Evolutionary conservation across 768 basidiomycete species (phyloP).

Genomic region (Amanita brunnescens): DNA sequence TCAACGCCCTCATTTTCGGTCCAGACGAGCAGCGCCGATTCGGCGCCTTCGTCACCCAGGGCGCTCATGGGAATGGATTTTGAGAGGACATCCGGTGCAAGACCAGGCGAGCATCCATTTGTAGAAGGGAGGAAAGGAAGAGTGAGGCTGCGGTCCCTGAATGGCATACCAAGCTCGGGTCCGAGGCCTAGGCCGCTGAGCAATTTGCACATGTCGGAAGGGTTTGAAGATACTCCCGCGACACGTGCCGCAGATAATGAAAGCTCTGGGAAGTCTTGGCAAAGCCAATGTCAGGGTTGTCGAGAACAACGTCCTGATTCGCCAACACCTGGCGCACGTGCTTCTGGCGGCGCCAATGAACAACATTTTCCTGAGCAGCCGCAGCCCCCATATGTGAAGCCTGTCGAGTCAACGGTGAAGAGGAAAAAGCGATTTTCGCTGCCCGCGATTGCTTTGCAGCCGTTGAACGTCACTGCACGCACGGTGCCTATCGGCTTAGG

Average conservation of each 20-base stretch:
- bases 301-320: neutral
- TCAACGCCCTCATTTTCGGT: conserved; percentile 41
- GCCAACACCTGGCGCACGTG: neutral
- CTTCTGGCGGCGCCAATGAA: neutral
- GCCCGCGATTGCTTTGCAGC: conserved; percentile 71
- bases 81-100: neutral
- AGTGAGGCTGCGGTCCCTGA: conserved; percentile 22
- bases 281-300: neutral
- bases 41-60: conserved; percentile 19
- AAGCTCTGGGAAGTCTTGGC: neutral
- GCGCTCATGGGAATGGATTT: conserved; percentile 40
- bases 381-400: neutral
- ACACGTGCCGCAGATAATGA: no score
- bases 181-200: conserved; percentile 44
- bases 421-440: conserved; percentile 64
- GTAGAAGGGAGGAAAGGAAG: conserved; percentile 18
- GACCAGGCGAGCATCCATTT: conserved; percentile 7
- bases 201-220: conserved; percentile 58
- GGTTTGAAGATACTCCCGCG: conserved; percentile 41
- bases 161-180: neutral
- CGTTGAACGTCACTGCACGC: conserved; percentile 58
- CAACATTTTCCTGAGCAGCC: neutral
- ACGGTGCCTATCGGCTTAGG: conserved; percentile 23
- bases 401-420: conserved; percentile 25
- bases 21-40: conserved; percentile 15